phyloP scores from a whole-genome alignment of 441 rosid genomes.

The Bruguiera hainesii region DNA sequence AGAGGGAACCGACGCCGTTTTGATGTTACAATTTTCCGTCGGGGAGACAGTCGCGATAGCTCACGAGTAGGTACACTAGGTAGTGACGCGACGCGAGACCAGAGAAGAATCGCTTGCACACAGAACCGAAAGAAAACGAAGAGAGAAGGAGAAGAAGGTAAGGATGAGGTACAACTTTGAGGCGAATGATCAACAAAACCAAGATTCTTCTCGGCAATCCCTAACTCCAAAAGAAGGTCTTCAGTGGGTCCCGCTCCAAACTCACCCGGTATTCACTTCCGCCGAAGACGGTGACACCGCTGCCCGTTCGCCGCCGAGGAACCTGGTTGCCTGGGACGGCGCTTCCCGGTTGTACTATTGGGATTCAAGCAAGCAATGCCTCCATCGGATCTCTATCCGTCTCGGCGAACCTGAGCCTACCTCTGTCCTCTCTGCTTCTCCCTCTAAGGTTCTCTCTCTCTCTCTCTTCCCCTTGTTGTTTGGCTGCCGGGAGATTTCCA shows the following conservation, averaged over 20 bases:
- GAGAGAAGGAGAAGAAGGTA: background rate
- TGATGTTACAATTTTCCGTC: too few relatives aligned
- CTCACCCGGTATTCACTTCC: conserved; percentile 63
- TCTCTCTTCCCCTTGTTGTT: background rate
- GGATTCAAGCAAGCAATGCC: conserved; percentile 49
- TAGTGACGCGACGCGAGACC: too few relatives aligned
- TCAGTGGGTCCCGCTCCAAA: conserved; percentile 73
- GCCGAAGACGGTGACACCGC: conserved; percentile 15
- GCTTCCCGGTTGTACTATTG: conserved; percentile 74
- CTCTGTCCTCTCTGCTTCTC: conserved; percentile 67
- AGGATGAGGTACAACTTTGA: conserved; percentile 63
- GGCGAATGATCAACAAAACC: conserved; percentile 24
- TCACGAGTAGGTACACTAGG: too few relatives aligned
- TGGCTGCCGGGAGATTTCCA: conserved; percentile 3
- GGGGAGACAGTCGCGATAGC: too few relatives aligned
- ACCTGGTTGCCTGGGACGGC: conserved; percentile 80
- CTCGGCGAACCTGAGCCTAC: conserved; percentile 87
- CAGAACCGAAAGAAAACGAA: background rate
- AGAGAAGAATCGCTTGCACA: background rate
- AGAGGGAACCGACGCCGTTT: too few relatives aligned
- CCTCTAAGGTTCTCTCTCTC: conserved; percentile 58
- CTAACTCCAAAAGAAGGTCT: conserved; percentile 49
- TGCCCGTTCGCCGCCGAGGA: conserved; percentile 40
- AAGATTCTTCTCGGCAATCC: conserved; percentile 32
- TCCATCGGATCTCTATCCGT: conserved; percentile 73